Evolutionary conservation across 805 yeast species (phyloP).

Genomic region (Kluyveromyces starmeri): DNA sequence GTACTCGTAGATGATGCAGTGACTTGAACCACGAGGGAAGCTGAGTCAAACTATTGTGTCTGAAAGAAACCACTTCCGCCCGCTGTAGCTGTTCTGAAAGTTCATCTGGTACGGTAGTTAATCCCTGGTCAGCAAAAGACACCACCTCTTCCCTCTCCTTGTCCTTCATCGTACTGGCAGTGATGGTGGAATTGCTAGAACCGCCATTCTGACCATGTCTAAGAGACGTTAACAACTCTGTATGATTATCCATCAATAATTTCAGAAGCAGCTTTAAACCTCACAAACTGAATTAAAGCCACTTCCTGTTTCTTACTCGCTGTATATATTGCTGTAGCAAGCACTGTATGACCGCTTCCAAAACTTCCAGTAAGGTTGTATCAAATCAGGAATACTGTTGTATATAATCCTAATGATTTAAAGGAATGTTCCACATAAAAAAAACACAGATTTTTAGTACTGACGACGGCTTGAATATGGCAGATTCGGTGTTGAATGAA

Average conservation of each 20-base stretch:
- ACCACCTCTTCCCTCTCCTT: not conserved
- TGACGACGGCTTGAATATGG: too few relatives aligned
- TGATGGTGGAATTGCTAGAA: not conserved
- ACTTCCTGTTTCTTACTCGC: too few relatives aligned
- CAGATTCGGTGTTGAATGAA: too few relatives aligned
- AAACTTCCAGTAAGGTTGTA: too few relatives aligned
- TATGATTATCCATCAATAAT: constrained; percentile 3
- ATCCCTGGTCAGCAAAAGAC: constrained; percentile 25
- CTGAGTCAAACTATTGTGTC: constrained; percentile 38
- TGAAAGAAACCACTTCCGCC: constrained; percentile 45
- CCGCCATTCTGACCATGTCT: constrained; percentile 1
- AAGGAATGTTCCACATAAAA: too few relatives aligned
- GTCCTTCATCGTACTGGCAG: not conserved
- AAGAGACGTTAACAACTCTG: constrained; percentile 1
- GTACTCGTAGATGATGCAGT: constrained; percentile 41
- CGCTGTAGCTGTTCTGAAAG: constrained; percentile 31
- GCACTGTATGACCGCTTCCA: too few relatives aligned
- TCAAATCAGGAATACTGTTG: too few relatives aligned
- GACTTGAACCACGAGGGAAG: constrained; percentile 41
- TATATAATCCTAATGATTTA: too few relatives aligned
- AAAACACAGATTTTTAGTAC: too few relatives aligned
- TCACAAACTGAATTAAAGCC: too few relatives aligned
- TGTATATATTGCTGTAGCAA: too few relatives aligned
- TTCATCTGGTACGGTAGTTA: constrained; percentile 32
- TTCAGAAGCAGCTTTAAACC: too few relatives aligned